Evolutionary conservation across 441 rosid species (phyloP).

Genomic region (Jatropha podagrica): DNA sequence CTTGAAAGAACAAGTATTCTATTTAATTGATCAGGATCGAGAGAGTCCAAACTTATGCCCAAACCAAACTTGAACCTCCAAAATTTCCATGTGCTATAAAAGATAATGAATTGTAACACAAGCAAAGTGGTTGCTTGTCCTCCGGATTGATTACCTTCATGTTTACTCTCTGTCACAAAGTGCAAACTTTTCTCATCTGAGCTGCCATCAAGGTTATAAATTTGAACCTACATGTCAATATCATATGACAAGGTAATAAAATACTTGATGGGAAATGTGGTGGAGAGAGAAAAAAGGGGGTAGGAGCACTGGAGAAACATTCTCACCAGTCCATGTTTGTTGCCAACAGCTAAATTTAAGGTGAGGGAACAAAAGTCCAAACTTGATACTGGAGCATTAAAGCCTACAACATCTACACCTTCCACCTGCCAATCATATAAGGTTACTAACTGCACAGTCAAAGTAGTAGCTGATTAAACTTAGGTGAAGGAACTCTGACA

Average conservation of each 20-base stretch:
- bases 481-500: slow-evolving; percentile 30
- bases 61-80: not conserved
- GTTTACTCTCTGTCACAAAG: slow-evolving; percentile 42
- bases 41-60: slow-evolving; percentile 8
- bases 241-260: not conserved
- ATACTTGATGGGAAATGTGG: slow-evolving; percentile 2
- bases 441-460: slow-evolving; percentile 16
- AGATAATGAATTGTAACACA: slow-evolving; percentile 1
- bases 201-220: slow-evolving; percentile 45
- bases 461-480: slow-evolving; percentile 5
- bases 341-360: slow-evolving; percentile 63
- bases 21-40: not conserved
- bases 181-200: slow-evolving; percentile 35
- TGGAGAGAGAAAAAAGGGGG: not conserved
- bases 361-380: slow-evolving; percentile 54
- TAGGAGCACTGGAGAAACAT: slow-evolving; percentile 1
- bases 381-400: slow-evolving; percentile 46
- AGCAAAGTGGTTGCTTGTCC: not conserved
- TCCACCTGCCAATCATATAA: slow-evolving; percentile 39
- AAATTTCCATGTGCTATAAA: not conserved
- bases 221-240: slow-evolving; percentile 41
- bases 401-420: slow-evolving; percentile 40
- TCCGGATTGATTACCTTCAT: slow-evolving; percentile 45
- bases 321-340: slow-evolving; percentile 62
- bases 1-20: not conserved